Evolutionary conservation across 2,329 filamentous ascomycete species (phyloP), one percentile per base, ranked within the genome.

Genomic region (Colletotrichum sp.): DNA sequence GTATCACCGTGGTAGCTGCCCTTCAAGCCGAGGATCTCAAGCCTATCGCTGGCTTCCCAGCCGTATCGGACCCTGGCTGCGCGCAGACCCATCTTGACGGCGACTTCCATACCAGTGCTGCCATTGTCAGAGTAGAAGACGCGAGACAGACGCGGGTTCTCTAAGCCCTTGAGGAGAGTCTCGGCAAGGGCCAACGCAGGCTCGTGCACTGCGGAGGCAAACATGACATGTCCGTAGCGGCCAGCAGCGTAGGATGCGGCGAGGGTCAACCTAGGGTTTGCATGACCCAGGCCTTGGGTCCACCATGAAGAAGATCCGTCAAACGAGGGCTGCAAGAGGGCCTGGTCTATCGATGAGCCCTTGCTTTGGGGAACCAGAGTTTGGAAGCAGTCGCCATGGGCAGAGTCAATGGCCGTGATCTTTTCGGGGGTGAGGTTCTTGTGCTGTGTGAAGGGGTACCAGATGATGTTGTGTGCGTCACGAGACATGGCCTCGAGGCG

Each of bases 251-350:
- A 93, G 0, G 95, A 93, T 3, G 94, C 94, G 1, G 93, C 91
- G 3, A 97, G 88, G 0, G 94, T 90, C 1, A 97, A 86, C 0
- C 87, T 84, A 0, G 94, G 90, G 77, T 94, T 95, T 8, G 92
- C 93, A 76, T 97, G 95, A 2, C 95, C 95, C 0, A 97, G 88
- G 3, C 95, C 95, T 82, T 97, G 95, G 0, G 95, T 97, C 95
- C 95, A 97, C 95, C 95, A 97, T 0, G 94, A 96, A 1, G 94
- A 94, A 1, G 94, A 97, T 4, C 93, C 95, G 77, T 97, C 95
- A 69, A 97, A 95, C 0, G 93, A 92, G 1, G 94, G 89, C 59
- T 87, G 88, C 0, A 95, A 83, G 5, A 91, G 79, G 8, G 84
- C 77, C 7, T 78, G 47, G 3, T 63, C 31, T 12, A 29, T 2